Percentiles rank a stretch among this genome's conserved stretches.
Conservation (phyloP, 768 basidiomycete species). For the Rickenella mellea region DNA sequence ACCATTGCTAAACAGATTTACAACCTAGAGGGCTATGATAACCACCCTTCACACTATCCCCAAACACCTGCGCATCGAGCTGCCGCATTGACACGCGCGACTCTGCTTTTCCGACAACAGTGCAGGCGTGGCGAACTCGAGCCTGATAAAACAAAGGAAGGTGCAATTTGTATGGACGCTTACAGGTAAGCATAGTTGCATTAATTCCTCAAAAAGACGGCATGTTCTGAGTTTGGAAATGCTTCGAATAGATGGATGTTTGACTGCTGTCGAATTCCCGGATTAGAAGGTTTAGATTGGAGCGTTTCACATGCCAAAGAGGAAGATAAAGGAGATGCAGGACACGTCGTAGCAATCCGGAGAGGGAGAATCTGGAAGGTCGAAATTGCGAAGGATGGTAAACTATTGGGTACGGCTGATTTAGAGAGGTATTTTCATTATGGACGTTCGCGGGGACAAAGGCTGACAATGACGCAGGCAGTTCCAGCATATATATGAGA, state of each 20-base stretch:
- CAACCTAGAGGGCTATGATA: conserved; percentile 71
- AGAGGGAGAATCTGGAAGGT: conserved; percentile 83
- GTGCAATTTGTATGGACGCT: conserved; percentile 78
- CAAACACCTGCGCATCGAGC: conserved; percentile 57
- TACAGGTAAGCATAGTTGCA: no score
- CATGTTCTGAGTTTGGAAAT: no score
- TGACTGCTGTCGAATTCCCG: conserved; percentile 78
- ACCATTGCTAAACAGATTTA: no score
- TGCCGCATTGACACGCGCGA: conserved; percentile 58
- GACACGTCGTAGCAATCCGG: conserved; percentile 79
- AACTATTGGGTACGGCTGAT: conserved; percentile 54
- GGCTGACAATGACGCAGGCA: no score
- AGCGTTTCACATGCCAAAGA: conserved; percentile 55
- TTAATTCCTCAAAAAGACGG: no score
- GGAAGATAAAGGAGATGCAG: conserved; percentile 51
- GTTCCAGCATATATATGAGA: conserved; percentile 62
- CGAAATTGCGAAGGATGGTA: conserved; percentile 43
- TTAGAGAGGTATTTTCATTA: conserved; percentile 67
- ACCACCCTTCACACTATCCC: conserved; percentile 50
- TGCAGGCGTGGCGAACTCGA: conserved; percentile 54
- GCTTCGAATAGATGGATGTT: no score
- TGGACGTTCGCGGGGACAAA: no score
- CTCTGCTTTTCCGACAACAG: conserved; percentile 64
- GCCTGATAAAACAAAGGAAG: conserved; percentile 60
- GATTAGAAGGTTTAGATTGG: conserved; percentile 67